A percentile compares a stretch with the other conserved stretches of the same genome.
phyloP scores from a whole-genome alignment of 1,139 yeast genomes.

The Protomyces pachydermus region DNA sequence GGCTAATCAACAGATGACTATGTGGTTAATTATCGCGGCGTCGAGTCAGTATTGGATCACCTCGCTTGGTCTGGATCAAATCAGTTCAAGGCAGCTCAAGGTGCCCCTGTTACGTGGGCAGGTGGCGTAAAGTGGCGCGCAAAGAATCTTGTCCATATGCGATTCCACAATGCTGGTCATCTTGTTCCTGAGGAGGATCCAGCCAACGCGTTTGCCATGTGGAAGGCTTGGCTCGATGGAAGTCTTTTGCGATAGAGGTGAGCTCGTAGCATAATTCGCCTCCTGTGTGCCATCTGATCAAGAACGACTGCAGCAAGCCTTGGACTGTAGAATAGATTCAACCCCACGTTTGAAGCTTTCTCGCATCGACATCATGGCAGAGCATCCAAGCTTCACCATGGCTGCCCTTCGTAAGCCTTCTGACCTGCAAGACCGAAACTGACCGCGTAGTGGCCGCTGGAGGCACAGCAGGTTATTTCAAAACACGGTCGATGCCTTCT shows the following conservation, averaged over 20 bases:
- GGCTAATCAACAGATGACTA: no score
- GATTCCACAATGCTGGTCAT: slow-evolving; percentile 63
- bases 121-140: slow-evolving; percentile 39
- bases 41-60: slow-evolving; percentile 67
- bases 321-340: no score
- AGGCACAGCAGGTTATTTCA: slow-evolving; percentile 63
- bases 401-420: slow-evolving; percentile 50
- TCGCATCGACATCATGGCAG: slow-evolving; percentile 8
- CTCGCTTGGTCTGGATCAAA: slow-evolving; percentile 56
- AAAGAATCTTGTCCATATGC: slow-evolving; percentile 55
- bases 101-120: slow-evolving; percentile 42
- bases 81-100: slow-evolving; percentile 37
- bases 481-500: slow-evolving; percentile 71
- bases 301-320: no score
- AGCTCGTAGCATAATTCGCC: no score
- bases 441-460: slow-evolving; percentile 51
- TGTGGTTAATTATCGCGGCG: slow-evolving; percentile 67
- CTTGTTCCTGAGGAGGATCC: slow-evolving; percentile 78
- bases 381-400: slow-evolving; percentile 68
- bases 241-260: neutral
- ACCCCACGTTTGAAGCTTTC: no score
- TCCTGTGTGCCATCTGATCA: no score
- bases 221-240: slow-evolving; percentile 57
- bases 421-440: neutral
- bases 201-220: slow-evolving; percentile 63